phyloP scores from a whole-genome alignment of 768 basidiomycete genomes.

The Rhizopogon rudus region DNA sequence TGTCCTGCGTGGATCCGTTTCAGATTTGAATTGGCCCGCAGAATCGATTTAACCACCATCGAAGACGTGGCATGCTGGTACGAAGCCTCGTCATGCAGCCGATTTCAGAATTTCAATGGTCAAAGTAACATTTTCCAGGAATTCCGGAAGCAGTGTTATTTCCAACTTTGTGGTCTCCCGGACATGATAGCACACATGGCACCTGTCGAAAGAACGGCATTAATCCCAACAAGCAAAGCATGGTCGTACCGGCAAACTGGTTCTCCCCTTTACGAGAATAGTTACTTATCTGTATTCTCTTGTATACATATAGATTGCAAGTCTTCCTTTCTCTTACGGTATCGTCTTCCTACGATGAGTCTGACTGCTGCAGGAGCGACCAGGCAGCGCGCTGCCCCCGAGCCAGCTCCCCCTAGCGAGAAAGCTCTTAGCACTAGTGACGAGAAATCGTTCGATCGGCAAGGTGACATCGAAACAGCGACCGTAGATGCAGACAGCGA shows the following conservation, averaged over 20 bases:
- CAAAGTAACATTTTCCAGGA: too few relatives aligned
- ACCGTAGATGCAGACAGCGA: conserved; percentile 19
- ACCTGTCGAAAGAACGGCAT: background rate
- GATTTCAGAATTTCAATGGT: too few relatives aligned
- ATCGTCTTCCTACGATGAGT: background rate
- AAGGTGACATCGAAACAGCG: conserved; percentile 29
- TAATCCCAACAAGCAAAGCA: too few relatives aligned
- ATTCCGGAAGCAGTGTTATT: background rate
- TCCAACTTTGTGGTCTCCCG: background rate
- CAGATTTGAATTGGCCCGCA: too few relatives aligned
- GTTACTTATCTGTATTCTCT: background rate
- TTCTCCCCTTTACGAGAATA: background rate
- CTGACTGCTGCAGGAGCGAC: conserved; percentile 1
- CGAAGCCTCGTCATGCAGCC: too few relatives aligned
- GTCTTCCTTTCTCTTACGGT: background rate
- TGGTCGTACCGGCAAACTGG: background rate
- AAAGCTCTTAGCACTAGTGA: conserved; percentile 11
- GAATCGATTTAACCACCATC: too few relatives aligned
- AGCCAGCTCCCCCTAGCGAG: background rate
- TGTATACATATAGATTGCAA: background rate
- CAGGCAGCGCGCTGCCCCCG: background rate
- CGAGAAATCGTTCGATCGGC: conserved; percentile 27
- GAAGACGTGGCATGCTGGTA: too few relatives aligned
- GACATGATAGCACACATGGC: background rate
- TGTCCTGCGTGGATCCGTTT: too few relatives aligned